phyloP scores from a whole-genome alignment of 2,329 filamentous ascomycete genomes.

The Fusarium armeniacum region DNA sequence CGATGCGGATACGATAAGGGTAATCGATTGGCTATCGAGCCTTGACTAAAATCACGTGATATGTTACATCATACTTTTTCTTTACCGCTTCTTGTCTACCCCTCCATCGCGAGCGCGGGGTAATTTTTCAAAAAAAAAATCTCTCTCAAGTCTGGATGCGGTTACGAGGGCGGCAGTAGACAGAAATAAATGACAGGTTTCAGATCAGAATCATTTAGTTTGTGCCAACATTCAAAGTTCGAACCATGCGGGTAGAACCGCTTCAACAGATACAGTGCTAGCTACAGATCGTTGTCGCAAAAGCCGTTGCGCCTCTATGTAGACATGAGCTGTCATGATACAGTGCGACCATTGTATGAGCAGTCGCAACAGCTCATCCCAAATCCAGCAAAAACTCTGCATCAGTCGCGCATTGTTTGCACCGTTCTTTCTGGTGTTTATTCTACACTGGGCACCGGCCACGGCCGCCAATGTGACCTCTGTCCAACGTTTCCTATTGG shows the following conservation, averaged over 20 bases:
- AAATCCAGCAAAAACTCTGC: constrained; percentile 1
- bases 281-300: not conserved
- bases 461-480: constrained; percentile 34
- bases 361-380: not conserved
- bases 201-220: not conserved
- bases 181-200: constrained; percentile 23
- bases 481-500: constrained; percentile 27
- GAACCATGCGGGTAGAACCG: constrained; percentile 1
- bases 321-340: constrained; percentile 3
- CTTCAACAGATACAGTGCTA: not conserved
- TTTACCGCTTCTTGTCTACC: constrained; percentile 37
- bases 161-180: not conserved
- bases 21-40: constrained; percentile 37
- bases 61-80: constrained; percentile 41
- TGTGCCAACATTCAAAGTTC: not conserved
- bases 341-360: not conserved
- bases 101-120: constrained; percentile 41
- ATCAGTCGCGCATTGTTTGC: not conserved
- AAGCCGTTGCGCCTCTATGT: not conserved
- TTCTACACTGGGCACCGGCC: constrained; percentile 14
- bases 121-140: constrained; percentile 20
- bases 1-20: constrained; percentile 33
- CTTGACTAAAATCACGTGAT: constrained; percentile 18
- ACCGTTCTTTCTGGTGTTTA: constrained; percentile 37
- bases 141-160: constrained; percentile 1